phyloP scores from a whole-genome alignment of 441 rosid genomes.

The Daphne laureola region DNA sequence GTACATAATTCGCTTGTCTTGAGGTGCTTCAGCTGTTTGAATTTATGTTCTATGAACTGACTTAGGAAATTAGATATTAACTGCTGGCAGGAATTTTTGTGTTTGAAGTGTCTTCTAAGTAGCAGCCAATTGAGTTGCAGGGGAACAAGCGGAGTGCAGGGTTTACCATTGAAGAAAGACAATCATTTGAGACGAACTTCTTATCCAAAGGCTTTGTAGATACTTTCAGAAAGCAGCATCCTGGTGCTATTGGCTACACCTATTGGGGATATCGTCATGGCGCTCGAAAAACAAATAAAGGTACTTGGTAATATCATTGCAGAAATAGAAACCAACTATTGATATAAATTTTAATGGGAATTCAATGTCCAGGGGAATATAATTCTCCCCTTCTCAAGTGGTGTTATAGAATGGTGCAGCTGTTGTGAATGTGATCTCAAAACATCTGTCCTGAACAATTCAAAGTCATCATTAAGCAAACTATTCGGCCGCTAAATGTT shows the following conservation, averaged over 20 bases:
- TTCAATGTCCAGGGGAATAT: too few relatives aligned
- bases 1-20: too few relatives aligned
- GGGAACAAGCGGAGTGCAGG: constrained; percentile 97
- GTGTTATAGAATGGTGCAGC: too few relatives aligned
- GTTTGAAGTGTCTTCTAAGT: not conserved
- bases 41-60: too few relatives aligned
- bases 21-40: too few relatives aligned
- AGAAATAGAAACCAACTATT: too few relatives aligned
- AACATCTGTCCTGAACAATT: too few relatives aligned
- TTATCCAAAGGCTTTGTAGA: constrained; percentile 81
- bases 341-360: too few relatives aligned
- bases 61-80: too few relatives aligned
- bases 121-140: constrained; percentile 20
- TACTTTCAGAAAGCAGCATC: constrained; percentile 83
- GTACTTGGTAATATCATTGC: constrained; percentile 20
- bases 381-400: not conserved
- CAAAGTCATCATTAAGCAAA: too few relatives aligned
- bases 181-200: constrained; percentile 71
- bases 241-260: constrained; percentile 77
- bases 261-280: constrained; percentile 95
- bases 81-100: not conserved
- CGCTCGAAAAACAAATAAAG: constrained; percentile 73
- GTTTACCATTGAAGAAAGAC: constrained; percentile 83
- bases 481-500: too few relatives aligned
- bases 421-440: too few relatives aligned